Percentiles rank a stretch among this genome's conserved stretches.
phyloP scores from a whole-genome alignment of 2,329 filamentous ascomycete genomes.

The Arthrinium puccinioides region DNA sequence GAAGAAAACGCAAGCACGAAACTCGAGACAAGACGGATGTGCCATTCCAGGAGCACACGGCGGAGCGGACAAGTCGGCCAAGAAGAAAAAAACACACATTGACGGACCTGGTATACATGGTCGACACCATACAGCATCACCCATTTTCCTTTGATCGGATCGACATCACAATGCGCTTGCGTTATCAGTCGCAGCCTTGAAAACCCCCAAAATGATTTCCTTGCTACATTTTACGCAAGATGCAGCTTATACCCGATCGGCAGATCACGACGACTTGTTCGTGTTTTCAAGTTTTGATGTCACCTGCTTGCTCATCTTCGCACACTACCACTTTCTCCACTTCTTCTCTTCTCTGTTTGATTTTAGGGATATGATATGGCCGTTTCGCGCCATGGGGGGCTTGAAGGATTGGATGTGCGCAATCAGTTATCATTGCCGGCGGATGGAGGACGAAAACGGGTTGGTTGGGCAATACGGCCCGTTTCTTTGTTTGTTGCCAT shows the following conservation, averaged over 20 bases:
- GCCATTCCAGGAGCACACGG: background rate
- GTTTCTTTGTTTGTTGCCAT: no score
- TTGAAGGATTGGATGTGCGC: no score
- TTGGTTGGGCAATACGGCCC: no score
- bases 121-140: background rate
- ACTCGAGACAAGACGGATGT: background rate
- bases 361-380: background rate
- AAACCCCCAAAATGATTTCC: slow-evolving; percentile 9
- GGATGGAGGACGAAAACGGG: no score
- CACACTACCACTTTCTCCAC: slow-evolving; percentile 3
- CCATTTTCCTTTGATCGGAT: slow-evolving; percentile 1
- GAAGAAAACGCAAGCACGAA: background rate
- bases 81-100: background rate
- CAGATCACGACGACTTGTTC: slow-evolving; percentile 4
- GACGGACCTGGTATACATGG: slow-evolving; percentile 1
- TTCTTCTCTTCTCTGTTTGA: background rate
- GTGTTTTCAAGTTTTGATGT: background rate
- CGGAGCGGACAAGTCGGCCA: slow-evolving; percentile 1
- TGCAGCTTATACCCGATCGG: slow-evolving; percentile 14
- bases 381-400: background rate
- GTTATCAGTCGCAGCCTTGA: background rate
- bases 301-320: slow-evolving; percentile 7
- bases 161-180: background rate
- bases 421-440: no score
- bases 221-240: slow-evolving; percentile 12